phyloP scores from a whole-genome alignment of 1,139 yeast species.

The Candida sp. region DNA sequence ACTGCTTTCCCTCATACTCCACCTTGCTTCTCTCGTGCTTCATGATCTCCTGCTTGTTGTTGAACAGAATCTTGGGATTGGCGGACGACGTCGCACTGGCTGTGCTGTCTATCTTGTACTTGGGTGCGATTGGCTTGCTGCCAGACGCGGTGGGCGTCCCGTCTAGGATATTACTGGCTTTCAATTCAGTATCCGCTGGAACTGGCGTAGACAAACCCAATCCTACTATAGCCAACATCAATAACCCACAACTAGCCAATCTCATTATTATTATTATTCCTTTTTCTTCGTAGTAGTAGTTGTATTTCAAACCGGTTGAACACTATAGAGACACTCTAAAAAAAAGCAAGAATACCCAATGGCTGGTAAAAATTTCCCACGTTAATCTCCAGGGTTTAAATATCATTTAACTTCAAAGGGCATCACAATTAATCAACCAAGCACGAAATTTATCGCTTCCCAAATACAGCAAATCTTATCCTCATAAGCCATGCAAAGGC shows the following conservation, averaged over 20 bases:
- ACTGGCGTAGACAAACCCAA: slow-evolving; percentile 22
- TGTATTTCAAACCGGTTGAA: background rate
- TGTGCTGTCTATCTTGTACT: slow-evolving; percentile 3
- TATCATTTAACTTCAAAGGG: background rate
- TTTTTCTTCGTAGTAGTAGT: background rate
- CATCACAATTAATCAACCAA: too few relatives aligned
- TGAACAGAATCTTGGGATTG: slow-evolving; percentile 15
- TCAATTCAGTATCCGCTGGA: slow-evolving; percentile 27
- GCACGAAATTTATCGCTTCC: too few relatives aligned
- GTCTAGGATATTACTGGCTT: slow-evolving; percentile 16
- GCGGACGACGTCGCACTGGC: slow-evolving; percentile 1
- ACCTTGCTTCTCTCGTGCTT: slow-evolving; percentile 6
- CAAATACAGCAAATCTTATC: background rate
- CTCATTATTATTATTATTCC: too few relatives aligned
- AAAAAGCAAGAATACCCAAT: background rate
- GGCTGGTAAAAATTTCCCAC: background rate
- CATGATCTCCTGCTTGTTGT: slow-evolving; percentile 18
- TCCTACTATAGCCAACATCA: slow-evolving; percentile 1
- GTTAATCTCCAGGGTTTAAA: background rate
- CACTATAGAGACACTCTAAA: background rate
- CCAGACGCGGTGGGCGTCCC: slow-evolving; percentile 16
- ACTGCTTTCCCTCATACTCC: slow-evolving; percentile 1
- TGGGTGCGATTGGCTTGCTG: slow-evolving; percentile 20
- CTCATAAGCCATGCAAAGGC: background rate
- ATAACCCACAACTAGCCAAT: background rate